Base-by-base conservation (phyloP, 2,329 filamentous ascomycete species). In the Fusarium pseudoanthophilum region DNA sequence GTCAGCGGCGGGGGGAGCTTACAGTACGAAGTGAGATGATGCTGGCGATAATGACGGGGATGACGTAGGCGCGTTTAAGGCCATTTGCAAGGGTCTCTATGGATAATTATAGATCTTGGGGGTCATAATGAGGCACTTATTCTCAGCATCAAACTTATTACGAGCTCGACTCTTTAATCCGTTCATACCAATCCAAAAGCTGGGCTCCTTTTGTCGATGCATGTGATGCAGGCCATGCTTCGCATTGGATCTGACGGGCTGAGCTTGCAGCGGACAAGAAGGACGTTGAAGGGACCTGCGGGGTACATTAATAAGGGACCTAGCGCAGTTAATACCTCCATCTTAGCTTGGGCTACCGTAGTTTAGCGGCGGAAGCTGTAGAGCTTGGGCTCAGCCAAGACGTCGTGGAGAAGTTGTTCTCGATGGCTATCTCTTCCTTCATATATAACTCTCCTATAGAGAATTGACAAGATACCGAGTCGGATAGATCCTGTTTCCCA, bases 1-100 rank as follows among this genome's bases (percentile, higher is more conserved):
- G 72, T 74, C 64, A 75, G 72, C 64, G 57, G 72, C 64, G 72
- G 72, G 72, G 72, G 72, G 52, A 75, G 72, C 72, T 74, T 57
- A 74, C 71, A 62, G 57, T 67, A 59, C 58, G 56, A 69, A 59
- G 71, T 72, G 40, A 73, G 71, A 74, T 74, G 67, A 57, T 73
- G 52, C 45, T 48, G 51, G 65, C 58, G 63, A 67, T 30, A 58
- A 53, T 48, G 61, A 73, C 36, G 53, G 52, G 67, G 71, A 73
- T 73, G 71, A 73, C 71, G 71, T 74, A 73, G 71, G 59, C 65
- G 48, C 32, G 49, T 74, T 58, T 45, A 37, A 24, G 57, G 40
- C 39, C 55, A 52, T 73, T 63, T 59, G 71, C 57, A 68, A 71
- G 42, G 57, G 48, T 64, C 46, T 45, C 20, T 39, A 39, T 42